Evolutionary conservation across 2,329 filamentous ascomycete genomes (phyloP).

Genomic region (Tympanopsis confertula): DNA sequence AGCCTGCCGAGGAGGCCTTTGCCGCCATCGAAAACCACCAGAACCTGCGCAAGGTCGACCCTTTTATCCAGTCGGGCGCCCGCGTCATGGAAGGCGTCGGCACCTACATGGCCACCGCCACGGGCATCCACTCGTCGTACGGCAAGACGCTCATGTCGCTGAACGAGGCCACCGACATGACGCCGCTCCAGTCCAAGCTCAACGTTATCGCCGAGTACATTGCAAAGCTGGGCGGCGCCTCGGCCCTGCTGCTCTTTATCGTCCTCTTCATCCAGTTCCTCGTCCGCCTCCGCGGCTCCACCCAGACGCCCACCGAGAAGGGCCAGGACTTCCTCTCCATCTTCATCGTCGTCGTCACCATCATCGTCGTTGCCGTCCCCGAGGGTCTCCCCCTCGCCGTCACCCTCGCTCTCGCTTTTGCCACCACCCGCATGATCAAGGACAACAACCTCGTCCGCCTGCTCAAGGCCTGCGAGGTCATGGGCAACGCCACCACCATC

Average conservation of each 20-base stretch:
- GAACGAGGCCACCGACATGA: constrained; percentile 64
- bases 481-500: constrained; percentile 66
- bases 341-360: constrained; percentile 67
- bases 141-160: constrained; percentile 66
- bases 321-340: constrained; percentile 68
- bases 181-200: constrained; percentile 65
- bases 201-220: constrained; percentile 68
- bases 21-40: constrained; percentile 57
- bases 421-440: constrained; percentile 65
- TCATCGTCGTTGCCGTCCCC: constrained; percentile 70
- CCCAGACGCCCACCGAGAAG: constrained; percentile 53
- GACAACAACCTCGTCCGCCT: constrained; percentile 70
- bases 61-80: constrained; percentile 74
- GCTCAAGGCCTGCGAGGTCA: constrained; percentile 68
- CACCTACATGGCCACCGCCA: constrained; percentile 63
- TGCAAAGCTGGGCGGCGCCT: constrained; percentile 64
- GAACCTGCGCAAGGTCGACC: constrained; percentile 59
- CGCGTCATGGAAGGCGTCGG: constrained; percentile 70
- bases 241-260: constrained; percentile 69
- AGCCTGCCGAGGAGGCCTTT: constrained; percentile 54
- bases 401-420: constrained; percentile 67
- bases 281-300: constrained; percentile 45
- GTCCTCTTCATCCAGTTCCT: constrained; percentile 80
- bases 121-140: constrained; percentile 63
- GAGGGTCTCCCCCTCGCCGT: constrained; percentile 69